Conservation (phyloP, 2,329 filamentous ascomycete genomes). For the Cladosporium sp. region DNA sequence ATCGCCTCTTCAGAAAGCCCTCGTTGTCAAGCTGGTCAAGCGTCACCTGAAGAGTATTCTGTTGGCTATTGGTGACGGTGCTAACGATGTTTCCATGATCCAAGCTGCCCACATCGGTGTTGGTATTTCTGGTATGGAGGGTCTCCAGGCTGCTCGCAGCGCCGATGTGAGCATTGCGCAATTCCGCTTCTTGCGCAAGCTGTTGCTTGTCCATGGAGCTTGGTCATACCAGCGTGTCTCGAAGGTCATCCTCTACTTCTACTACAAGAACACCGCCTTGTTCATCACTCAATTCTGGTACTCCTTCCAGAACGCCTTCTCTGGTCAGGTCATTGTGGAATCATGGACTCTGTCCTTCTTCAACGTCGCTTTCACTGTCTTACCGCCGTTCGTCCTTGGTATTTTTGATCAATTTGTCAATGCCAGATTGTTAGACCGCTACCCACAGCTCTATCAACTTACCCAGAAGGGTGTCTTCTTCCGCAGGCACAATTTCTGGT, state of each 20-base stretch:
- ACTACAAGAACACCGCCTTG: constrained; percentile 98
- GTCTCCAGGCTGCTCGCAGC: constrained; percentile 90
- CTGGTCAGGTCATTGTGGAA: constrained; percentile 95
- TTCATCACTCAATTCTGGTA: constrained; percentile 99
- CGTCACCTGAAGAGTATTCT: constrained; percentile 87
- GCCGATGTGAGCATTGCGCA: constrained; percentile 95
- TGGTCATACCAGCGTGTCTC: constrained; percentile 98
- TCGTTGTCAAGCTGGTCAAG: constrained; percentile 98
- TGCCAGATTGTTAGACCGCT: constrained; percentile 85
- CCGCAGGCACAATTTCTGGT: constrained; percentile 83
- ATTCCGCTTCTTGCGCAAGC: constrained; percentile 89
- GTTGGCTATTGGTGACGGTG: constrained; percentile 92
- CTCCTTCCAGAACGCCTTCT: constrained; percentile 97
- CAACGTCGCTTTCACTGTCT: constrained; percentile 95
- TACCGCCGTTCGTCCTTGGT: constrained; percentile 89
- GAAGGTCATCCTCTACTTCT: constrained; percentile 96
- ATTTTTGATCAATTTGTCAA: constrained; percentile 98
- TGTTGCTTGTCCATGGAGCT: constrained; percentile 88
- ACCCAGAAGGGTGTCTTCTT: constrained; percentile 94
- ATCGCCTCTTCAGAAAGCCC: constrained; percentile 90
- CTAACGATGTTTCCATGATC: constrained; percentile 99
- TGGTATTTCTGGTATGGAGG: constrained; percentile 94
- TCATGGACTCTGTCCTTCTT: constrained; percentile 99
- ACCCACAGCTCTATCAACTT: constrained; percentile 90
- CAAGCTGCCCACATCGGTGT: constrained; percentile 97